Evolutionary conservation across 345 rosid genomes (phyloP).

Genomic region (Gossypium raimondii): DNA sequence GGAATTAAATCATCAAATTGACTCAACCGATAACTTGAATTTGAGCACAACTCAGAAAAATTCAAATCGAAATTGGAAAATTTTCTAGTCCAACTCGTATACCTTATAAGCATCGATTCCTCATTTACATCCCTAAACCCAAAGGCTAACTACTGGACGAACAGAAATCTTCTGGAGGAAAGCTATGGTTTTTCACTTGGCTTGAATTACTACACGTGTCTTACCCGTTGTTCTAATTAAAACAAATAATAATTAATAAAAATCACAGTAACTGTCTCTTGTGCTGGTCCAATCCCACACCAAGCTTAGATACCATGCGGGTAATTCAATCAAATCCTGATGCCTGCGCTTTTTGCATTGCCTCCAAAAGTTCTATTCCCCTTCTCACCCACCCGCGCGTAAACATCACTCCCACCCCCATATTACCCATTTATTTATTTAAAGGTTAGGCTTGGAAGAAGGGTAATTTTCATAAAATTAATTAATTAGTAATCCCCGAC

Average conservation of each 20-base stretch:
- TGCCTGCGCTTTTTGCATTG: neutral
- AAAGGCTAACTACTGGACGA: neutral
- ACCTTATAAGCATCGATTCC: no score
- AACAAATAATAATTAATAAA: no score
- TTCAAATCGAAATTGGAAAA: no score
- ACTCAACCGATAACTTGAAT: no score
- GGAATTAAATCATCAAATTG: no score
- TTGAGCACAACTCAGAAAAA: no score
- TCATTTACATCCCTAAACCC: no score
- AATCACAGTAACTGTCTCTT: neutral
- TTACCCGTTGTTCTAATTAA: neutral
- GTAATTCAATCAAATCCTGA: conserved; percentile 7
- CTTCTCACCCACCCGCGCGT: neutral
- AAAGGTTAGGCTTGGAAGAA: neutral
- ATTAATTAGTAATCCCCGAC: neutral
- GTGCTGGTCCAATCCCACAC: neutral
- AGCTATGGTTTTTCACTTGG: neutral
- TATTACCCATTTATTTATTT: neutral
- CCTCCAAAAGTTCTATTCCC: neutral
- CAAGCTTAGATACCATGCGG: neutral
- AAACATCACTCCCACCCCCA: neutral
- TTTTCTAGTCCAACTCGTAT: no score
- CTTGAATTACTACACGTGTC: neutral
- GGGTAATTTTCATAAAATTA: neutral
- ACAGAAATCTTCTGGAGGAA: neutral